Base-by-base conservation (phyloP, 306 rosid species). In the Citrullus amarus region DNA sequence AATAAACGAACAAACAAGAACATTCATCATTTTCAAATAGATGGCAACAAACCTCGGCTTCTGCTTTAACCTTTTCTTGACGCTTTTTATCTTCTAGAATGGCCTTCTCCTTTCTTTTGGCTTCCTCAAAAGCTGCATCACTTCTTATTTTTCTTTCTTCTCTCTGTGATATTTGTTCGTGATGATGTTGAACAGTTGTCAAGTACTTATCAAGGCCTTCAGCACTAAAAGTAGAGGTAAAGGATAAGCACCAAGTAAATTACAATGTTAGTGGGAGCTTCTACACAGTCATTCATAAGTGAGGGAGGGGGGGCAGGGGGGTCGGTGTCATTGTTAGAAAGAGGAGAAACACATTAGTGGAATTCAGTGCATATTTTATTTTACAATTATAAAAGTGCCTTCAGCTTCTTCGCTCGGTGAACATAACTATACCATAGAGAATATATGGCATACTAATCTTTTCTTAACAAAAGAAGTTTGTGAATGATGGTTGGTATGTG, bases 101-200 rank as follows among this genome's bases (percentile, higher is more conserved):
- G 80, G 94, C 93, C 85, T 83, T 89, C 75, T 86, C 90, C 88
- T 87, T 94, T 87, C 95, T 88, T 91, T 87, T 92, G 78, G 92
- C 90, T 78, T 92, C 97, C 86, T 90, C 97, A 82, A 87, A 81
- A 54, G 97, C 97, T 39, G 98, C 98, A 77, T 93, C 97, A 85
- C 50, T 87, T 88, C 92, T 88, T 82, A 92, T 89, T 86, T 89
- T 92, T 81, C 93, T 87, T 87, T 94, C 98, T 88, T 90, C 98
- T 82, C 88, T 92, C 81, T 92, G 97, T 66, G 98, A 92, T 88
- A 68, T 89, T 78, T 80, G 89, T 82, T 94, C 98, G 81, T 86
- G 97, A 39, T 90, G 90, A 56, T 83, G 87, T 79, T 92, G 98
- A 86, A 94, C 88, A 80, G 86, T 91, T 78, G 93, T 90, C 89